Conservation (phyloP, 2,329 filamentous ascomycete genomes). For the Ramularia collo-cygni region DNA sequence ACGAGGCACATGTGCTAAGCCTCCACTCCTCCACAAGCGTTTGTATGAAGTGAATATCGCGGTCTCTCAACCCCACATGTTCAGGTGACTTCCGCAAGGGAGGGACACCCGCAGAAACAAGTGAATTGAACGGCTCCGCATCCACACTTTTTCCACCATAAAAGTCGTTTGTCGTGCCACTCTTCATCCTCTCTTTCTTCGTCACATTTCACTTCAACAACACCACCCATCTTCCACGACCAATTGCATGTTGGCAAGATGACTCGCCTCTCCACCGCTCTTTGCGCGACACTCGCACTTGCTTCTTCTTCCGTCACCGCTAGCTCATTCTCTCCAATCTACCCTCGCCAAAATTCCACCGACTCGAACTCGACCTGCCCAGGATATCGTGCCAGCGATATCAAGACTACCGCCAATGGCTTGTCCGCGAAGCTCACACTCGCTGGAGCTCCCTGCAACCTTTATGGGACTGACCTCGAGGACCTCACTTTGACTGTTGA, state of each 20-base stretch:
- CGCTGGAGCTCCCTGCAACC: conserved; percentile 58
- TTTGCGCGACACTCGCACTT: conserved; percentile 13
- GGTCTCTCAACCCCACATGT: too few relatives aligned
- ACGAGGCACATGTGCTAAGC: too few relatives aligned
- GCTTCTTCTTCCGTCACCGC: conserved; percentile 13
- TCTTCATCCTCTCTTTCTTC: not conserved
- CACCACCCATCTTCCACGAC: not conserved
- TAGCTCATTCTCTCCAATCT: conserved; percentile 11
- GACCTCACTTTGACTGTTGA: conserved; percentile 53
- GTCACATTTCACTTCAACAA: not conserved
- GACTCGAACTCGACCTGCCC: conserved; percentile 44
- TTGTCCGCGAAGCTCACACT: conserved; percentile 65
- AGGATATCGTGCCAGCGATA: conserved; percentile 60
- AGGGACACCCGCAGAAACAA: not conserved
- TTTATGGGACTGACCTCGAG: conserved; percentile 52
- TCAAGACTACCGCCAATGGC: conserved; percentile 46
- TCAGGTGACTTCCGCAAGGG: too few relatives aligned
- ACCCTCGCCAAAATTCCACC: conserved; percentile 14
- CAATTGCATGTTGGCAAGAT: conserved; percentile 7
- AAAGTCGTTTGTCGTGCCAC: too few relatives aligned
- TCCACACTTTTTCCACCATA: conserved; percentile 1
- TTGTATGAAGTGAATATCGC: too few relatives aligned
- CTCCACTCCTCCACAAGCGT: too few relatives aligned
- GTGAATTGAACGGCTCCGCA: conserved; percentile 11
- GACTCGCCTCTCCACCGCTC: conserved; percentile 11